phyloP scores from a whole-genome alignment of 1,284 basidiomycete genomes.

The Cryptococcus floricola region DNA sequence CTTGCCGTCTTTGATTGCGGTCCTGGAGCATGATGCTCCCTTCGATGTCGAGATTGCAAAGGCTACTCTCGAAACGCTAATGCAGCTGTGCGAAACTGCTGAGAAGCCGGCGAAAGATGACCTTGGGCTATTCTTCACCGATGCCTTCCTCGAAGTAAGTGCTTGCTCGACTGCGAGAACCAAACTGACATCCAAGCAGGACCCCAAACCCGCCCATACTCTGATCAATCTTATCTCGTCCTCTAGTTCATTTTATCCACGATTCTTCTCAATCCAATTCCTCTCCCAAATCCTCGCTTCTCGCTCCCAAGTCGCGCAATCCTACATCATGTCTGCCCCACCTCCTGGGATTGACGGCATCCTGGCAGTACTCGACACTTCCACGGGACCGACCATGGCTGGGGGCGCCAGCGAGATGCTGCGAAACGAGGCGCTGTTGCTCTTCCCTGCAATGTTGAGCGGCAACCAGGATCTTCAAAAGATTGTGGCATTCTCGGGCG shows the following conservation, averaged over 20 bases:
- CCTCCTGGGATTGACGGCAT: slow-evolving; percentile 46
- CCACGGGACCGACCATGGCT: slow-evolving; percentile 20
- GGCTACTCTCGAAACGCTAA: slow-evolving; percentile 81
- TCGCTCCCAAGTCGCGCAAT: slow-evolving; percentile 74
- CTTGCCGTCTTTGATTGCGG: slow-evolving; percentile 69
- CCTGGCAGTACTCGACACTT: slow-evolving; percentile 40
- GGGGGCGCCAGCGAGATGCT: slow-evolving; percentile 48
- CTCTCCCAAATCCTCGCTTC: slow-evolving; percentile 74
- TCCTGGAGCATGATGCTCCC: slow-evolving; percentile 78
- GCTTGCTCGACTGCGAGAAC: neutral
- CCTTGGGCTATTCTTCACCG: slow-evolving; percentile 51
- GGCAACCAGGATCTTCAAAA: slow-evolving; percentile 95
- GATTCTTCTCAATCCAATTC: slow-evolving; percentile 81
- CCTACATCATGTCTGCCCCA: slow-evolving; percentile 65
- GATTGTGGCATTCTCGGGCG: slow-evolving; percentile 93
- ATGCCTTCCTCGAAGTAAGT: slow-evolving; percentile 43
- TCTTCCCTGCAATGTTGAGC: slow-evolving; percentile 75
- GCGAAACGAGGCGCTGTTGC: slow-evolving; percentile 65
- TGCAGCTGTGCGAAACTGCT: slow-evolving; percentile 48
- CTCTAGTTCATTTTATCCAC: slow-evolving; percentile 67
- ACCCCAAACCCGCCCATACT: slow-evolving; percentile 65
- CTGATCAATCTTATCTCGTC: slow-evolving; percentile 69
- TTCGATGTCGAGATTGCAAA: slow-evolving; percentile 85
- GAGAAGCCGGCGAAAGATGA: slow-evolving; percentile 51
- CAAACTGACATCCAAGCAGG: slow-evolving; percentile 11